Base-by-base conservation (phyloP, 768 basidiomycete species). In the Termitomyces sp. region DNA sequence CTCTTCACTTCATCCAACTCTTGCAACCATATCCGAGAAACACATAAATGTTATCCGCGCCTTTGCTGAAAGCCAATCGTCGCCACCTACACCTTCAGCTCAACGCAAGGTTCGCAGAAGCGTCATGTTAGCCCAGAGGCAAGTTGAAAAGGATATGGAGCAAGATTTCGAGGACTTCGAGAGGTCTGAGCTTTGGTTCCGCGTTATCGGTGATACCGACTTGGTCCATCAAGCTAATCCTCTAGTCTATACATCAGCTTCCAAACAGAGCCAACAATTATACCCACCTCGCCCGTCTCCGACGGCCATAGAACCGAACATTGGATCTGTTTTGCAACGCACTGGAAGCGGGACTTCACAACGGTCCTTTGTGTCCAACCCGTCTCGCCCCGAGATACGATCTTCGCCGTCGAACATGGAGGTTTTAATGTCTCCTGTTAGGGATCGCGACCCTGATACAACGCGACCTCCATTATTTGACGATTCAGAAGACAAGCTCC, bases 151-250 rank as follows among this genome's bases (percentile, higher is more conserved):
- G 37, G 85, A 88, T 54, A 96, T 99, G 93, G 88, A 91, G 63
- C 89, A 89, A 54, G 94, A 96, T 70, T 97, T 96, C 69, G 89
- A 91, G 53, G 87, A 87, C 8, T 98, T 99, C 69, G 85, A 88
- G 68, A 79, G 86, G 61, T 94, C 92, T 20, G 94, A 97, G 64
- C 81, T 99, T 4, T 98, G 92, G 88, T 92, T 95, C 75, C 90
- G 94, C 53, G 94, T 92, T 1, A 77, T 92, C 8, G 84, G 87
- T 8, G 92, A 94, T 69, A 78, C 83, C 1, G 84, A 86, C 48
- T 78, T 81, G 57, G 67, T 70, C 0, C 63, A 60, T 56, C 59
- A 51, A 37, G 32, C 34, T 40, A 54, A 29, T 43, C 34, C 38
- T 15, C 25, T 43, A 32, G 60, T 51, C n/a, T 60, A 43, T 32